Conservation (phyloP, 148 eudicot species). For the Simmondsia chinensis region DNA sequence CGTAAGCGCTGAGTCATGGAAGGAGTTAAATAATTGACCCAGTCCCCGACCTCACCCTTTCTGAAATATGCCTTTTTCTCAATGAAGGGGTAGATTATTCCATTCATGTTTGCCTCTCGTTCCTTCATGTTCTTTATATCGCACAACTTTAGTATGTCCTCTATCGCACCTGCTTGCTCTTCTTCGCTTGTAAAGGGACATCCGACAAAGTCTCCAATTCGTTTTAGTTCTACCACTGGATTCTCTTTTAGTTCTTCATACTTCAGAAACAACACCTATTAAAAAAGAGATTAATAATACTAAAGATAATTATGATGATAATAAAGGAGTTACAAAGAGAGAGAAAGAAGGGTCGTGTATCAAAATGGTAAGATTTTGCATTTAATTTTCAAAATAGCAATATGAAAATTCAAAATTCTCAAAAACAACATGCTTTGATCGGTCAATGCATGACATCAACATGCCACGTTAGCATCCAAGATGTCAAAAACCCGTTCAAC, state of each 20-base stretch:
- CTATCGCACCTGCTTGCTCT: conserved; percentile 13
- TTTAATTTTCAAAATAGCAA: too few species aligned
- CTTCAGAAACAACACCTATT: conserved; percentile 17
- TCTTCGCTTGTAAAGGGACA: conserved; percentile 11
- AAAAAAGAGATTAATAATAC: too few species aligned
- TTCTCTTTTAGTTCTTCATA: conserved; percentile 19
- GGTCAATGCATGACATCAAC: too few species aligned
- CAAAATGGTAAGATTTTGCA: too few species aligned
- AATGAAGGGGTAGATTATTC: conserved; percentile 7
- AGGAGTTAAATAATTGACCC: conserved; percentile 9
- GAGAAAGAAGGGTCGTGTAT: too few species aligned
- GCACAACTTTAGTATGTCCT: conserved; percentile 8
- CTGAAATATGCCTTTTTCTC: conserved; percentile 11
- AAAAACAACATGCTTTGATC: too few species aligned
- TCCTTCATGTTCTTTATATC: conserved; percentile 13
- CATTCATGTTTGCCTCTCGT: conserved; percentile 12
- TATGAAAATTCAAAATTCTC: too few species aligned
- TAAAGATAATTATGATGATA: too few species aligned
- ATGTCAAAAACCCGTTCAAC: too few species aligned
- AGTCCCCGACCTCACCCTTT: conserved; percentile 16
- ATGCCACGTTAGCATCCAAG: too few species aligned
- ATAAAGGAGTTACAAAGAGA: too few species aligned
- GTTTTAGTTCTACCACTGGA: conserved; percentile 5
- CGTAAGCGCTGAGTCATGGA: conserved; percentile 10
- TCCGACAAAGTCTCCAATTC: conserved; percentile 11